Conservation (phyloP, 225 moss, liverwort and hornwort genomes). For the Ulota crispa region DNA sequence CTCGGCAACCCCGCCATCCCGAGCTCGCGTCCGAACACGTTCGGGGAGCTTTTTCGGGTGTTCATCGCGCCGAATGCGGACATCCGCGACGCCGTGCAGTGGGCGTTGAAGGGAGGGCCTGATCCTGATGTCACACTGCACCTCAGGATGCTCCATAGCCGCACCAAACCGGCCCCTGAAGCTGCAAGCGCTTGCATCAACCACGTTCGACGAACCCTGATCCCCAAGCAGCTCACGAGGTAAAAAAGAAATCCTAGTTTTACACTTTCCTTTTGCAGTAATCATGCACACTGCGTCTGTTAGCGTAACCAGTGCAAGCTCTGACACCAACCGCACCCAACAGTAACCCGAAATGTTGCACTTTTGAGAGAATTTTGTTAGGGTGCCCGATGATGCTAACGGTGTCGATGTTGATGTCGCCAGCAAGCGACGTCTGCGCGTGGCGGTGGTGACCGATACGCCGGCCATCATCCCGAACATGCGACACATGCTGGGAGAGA, state of each 20-base stretch:
- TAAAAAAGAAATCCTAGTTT: neutral
- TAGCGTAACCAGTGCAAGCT: constrained; percentile 28
- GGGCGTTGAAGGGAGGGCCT: constrained; percentile 57
- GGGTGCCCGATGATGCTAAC: neutral
- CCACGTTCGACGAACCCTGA: constrained; percentile 26
- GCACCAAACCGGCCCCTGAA: constrained; percentile 26
- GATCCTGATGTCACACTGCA: constrained; percentile 73
- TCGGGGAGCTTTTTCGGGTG: constrained; percentile 73
- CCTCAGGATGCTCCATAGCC: constrained; percentile 69
- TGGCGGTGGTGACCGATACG: constrained; percentile 76
- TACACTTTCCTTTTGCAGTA: neutral
- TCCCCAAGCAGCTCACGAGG: constrained; percentile 22
- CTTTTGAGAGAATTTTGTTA: neutral
- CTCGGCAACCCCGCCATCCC: constrained; percentile 67
- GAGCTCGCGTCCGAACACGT: constrained; percentile 65
- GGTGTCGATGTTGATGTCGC: neutral
- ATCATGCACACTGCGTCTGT: constrained; percentile 54
- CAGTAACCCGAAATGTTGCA: neutral
- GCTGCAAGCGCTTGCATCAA: constrained; percentile 52
- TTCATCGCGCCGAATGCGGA: constrained; percentile 55
- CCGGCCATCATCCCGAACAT: constrained; percentile 41
- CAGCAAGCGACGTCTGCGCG: constrained; percentile 39
- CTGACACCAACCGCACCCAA: constrained; percentile 40
- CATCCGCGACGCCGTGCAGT: constrained; percentile 58
- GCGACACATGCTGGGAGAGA: constrained; percentile 31